Conservation (phyloP, 345 rosid species). For the Rubroshorea leprosula region DNA sequence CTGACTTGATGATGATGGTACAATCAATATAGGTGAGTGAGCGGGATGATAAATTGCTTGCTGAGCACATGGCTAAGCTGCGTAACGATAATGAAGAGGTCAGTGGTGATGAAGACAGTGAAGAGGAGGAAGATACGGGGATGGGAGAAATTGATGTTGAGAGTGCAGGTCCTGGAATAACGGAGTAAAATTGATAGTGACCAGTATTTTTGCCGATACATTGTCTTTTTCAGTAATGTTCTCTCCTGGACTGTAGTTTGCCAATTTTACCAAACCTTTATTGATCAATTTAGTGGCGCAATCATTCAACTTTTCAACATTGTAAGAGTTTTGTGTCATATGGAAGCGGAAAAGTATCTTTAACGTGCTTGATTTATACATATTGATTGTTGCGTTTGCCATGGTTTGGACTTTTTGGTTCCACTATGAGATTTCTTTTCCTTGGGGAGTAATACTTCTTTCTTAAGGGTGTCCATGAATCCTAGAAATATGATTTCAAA, state of each 20-base stretch:
- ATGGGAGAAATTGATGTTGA: slow-evolving; percentile 88
- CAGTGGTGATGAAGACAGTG: slow-evolving; percentile 93
- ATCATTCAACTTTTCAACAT: background rate
- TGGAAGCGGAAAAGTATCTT: background rate
- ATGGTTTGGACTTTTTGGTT: too few species aligned
- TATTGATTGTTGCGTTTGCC: too few species aligned
- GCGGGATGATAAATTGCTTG: slow-evolving; percentile 85
- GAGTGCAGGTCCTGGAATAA: slow-evolving; percentile 43
- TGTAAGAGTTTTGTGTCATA: background rate
- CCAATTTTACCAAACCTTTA: background rate
- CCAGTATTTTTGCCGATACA: background rate
- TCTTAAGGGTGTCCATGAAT: too few species aligned
- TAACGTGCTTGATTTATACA: background rate
- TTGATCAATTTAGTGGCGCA: background rate
- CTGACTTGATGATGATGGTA: slow-evolving; percentile 10
- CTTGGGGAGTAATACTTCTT: too few species aligned
- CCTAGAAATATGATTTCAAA: too few species aligned
- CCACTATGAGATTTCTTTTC: too few species aligned
- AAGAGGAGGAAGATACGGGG: slow-evolving; percentile 91
- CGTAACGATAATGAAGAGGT: slow-evolving; percentile 73
- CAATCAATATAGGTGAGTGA: slow-evolving; percentile 78
- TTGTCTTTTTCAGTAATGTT: background rate
- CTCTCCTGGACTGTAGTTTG: background rate
- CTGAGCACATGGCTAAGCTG: slow-evolving; percentile 95
- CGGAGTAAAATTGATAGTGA: slow-evolving; percentile 35